Base-by-base conservation (phyloP, 768 basidiomycete genomes). In the Pisolithus microcarpus region DNA sequence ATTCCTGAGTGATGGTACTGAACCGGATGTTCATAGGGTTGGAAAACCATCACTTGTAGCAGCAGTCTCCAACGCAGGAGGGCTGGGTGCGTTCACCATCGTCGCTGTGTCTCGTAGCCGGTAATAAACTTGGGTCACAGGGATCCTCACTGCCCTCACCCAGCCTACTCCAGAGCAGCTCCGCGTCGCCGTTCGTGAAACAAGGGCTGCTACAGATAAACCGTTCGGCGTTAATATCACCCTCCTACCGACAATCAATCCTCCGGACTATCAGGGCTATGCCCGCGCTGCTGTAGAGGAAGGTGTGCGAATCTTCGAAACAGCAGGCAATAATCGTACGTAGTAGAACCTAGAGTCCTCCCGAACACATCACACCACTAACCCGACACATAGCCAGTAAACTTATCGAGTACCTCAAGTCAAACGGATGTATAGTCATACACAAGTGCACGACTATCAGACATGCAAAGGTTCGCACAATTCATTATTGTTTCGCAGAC, bases 401-500 rank as follows among this genome's bases (percentile, higher is more conserved):
- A 3, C 68, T 93, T 38, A 85, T 96, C 67, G 77, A 79, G 48
- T 87, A 80, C 62, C 84, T 93, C 67, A 94, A 94, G 70, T 75
- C 74, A n/a, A 72, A 87, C 31, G 76, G 77, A 1, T 86, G 86
- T 56, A 75, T 85, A 52, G 84, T 96, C 11, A 79, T 96, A 23
- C 94, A 96, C 67, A 97, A 96, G 56, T 93, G 91, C 65, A 91
- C 91, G 0, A 83, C 83, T 4, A 82, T 91, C 52, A 76, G 87
- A 44, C 91, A 94, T 67, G 91, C 90, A 3, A 85, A 89, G 78
- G 85, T 86, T 24, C 15, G 34, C 6, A 38, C 18, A 1, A 30
- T 11, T 45, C n/a, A n/a, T n/a, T n/a, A n/a, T n/a, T n/a, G n/a
- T n/a, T n/a, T n/a, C n/a, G n/a, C 4, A 43, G 23, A 43, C 43